Conservation (phyloP, 2,329 filamentous ascomycete genomes). For the Catunica adiposa region DNA sequence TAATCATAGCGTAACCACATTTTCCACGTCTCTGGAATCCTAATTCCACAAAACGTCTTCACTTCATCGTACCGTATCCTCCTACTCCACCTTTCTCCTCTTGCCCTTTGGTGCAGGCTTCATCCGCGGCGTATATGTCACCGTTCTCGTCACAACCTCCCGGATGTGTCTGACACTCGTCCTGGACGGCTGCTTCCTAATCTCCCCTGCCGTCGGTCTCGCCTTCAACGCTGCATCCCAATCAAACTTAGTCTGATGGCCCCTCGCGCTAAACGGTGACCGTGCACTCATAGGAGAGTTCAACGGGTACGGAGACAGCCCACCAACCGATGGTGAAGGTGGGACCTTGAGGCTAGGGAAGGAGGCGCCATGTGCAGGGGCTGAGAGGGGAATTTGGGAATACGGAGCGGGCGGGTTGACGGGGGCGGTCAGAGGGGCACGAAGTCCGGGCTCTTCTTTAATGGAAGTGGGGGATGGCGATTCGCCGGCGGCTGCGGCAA, state of each 20-base stretch:
- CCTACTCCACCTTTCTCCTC: slow-evolving; percentile 52
- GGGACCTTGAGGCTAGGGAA: slow-evolving; percentile 59
- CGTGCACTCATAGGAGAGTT: slow-evolving; percentile 58
- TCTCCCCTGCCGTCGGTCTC: slow-evolving; percentile 40
- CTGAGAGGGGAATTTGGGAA: slow-evolving; percentile 39
- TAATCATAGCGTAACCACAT: slow-evolving; percentile 8
- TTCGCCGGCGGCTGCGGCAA: slow-evolving; percentile 13
- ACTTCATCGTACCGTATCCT: background rate
- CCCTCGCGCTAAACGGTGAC: slow-evolving; percentile 59
- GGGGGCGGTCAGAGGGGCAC: slow-evolving; percentile 21
- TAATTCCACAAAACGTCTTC: background rate
- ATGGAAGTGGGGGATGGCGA: slow-evolving; percentile 13
- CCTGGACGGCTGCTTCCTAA: slow-evolving; percentile 34
- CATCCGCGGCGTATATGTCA: slow-evolving; percentile 77
- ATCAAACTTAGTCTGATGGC: slow-evolving; percentile 55
- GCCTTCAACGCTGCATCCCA: slow-evolving; percentile 56
- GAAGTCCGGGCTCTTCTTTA: slow-evolving; percentile 21
- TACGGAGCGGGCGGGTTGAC: slow-evolving; percentile 32
- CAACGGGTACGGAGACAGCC: slow-evolving; percentile 22
- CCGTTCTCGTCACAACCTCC: slow-evolving; percentile 85
- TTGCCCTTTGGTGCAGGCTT: slow-evolving; percentile 85
- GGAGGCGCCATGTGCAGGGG: slow-evolving; percentile 43
- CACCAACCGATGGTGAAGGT: slow-evolving; percentile 52
- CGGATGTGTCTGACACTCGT: slow-evolving; percentile 56
- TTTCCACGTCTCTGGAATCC: slow-evolving; percentile 1